Evolutionary conservation across 2,329 filamentous ascomycete species (phyloP).

Genomic region (Ascochyta koolunga): DNA sequence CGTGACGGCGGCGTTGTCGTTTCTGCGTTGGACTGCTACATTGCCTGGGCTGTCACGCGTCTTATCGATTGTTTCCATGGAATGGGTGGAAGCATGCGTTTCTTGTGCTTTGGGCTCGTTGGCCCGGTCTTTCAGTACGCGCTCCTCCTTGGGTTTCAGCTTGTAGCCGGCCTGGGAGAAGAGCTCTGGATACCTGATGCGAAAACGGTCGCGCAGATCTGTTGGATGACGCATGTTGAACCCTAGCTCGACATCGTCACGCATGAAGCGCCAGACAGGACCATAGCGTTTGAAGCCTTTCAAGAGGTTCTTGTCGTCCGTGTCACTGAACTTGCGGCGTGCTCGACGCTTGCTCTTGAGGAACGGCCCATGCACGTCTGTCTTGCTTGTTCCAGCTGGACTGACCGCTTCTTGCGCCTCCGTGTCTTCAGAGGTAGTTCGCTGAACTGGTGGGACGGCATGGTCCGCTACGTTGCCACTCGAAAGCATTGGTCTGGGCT

Average conservation of each 20-base stretch:
- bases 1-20: not conserved
- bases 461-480: not conserved
- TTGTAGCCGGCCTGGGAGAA: slow-evolving; percentile 59
- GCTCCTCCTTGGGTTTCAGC: slow-evolving; percentile 41
- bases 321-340: slow-evolving; percentile 61
- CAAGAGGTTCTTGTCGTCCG: slow-evolving; percentile 64
- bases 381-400: slow-evolving; percentile 33
- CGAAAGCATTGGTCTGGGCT: not conserved
- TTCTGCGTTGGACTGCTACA: not conserved
- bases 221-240: slow-evolving; percentile 59
- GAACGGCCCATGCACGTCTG: slow-evolving; percentile 59
- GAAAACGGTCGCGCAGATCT: slow-evolving; percentile 67
- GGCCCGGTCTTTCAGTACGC: slow-evolving; percentile 20
- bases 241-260: slow-evolving; percentile 59
- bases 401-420: not conserved
- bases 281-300: slow-evolving; percentile 65
- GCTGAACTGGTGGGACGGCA: not conserved
- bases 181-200: slow-evolving; percentile 63
- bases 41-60: not conserved
- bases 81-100: not conserved
- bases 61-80: not conserved
- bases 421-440: not conserved
- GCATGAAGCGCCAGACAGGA: slow-evolving; percentile 65
- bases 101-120: slow-evolving; percentile 11
- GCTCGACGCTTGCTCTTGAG: slow-evolving; percentile 58